A percentile compares a stretch with the other conserved stretches of the same genome.
phyloP scores from a whole-genome alignment of 192 early-diverging fungal genomes.

The Mortierella antarctica region DNA sequence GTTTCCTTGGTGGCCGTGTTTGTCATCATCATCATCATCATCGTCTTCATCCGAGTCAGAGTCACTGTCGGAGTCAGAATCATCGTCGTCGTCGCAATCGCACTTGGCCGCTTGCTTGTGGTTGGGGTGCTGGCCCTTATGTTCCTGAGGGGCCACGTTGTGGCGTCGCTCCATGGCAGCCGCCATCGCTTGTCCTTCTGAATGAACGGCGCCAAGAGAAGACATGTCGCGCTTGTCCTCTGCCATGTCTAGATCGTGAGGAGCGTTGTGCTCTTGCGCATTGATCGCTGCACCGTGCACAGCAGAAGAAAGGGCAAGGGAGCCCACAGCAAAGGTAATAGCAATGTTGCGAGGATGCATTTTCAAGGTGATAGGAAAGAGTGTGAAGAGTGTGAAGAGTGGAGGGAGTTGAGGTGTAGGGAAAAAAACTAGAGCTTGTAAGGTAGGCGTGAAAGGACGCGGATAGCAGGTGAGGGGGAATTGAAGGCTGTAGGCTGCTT shows the following conservation, averaged over 20 bases:
- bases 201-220: background rate
- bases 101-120: too few relatives aligned
- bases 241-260: too few relatives aligned
- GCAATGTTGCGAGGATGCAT: conserved; percentile 1
- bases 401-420: background rate
- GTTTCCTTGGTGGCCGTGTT: background rate
- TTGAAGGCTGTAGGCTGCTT: too few relatives aligned
- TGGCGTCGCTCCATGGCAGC: background rate
- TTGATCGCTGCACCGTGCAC: background rate
- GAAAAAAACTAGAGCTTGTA: background rate
- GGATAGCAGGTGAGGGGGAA: background rate
- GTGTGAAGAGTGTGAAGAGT: too few relatives aligned
- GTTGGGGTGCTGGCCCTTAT: too few relatives aligned
- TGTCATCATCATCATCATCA: conserved; percentile 7
- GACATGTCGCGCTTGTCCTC: conserved; percentile 1
- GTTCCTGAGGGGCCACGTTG: background rate
- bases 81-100: conserved; percentile 3
- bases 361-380: background rate
- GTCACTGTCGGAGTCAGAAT: background rate
- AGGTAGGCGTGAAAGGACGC: background rate
- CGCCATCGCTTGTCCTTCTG: background rate
- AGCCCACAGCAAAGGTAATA: background rate
- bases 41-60: conserved; percentile 11
- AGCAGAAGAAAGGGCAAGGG: background rate
- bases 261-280: background rate